Evolutionary conservation across 2,329 filamentous ascomycete species (phyloP), one percentile per base, ranked within the genome.

Genomic region (Scedosporium apiospermum): DNA sequence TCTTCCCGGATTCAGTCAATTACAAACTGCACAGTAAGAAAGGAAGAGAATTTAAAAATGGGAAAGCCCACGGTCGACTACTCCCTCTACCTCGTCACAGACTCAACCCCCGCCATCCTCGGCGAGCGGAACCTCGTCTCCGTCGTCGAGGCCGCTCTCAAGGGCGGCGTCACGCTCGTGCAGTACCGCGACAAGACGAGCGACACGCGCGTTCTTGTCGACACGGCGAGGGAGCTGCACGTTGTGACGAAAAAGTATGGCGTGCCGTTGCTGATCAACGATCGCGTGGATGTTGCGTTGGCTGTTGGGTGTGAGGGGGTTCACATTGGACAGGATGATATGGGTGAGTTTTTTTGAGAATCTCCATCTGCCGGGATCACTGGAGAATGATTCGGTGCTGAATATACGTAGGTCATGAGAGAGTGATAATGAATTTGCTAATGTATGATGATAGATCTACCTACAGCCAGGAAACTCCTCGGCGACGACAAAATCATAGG

Each of bases 251-350:
- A 78, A 66, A 78, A 78, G 57, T 80, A 89, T 70, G 79, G 80
- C 16, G 85, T 96, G 3, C 93, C 93, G 34, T 82, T 98, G 63
- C 79, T 98, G 62, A 92, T 98, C 78, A 98, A 98, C 72, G 95
- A 98, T 73, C 86, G 93, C 12, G 84, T 97, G 5, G 93, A 96
- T 72, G 90, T 98, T 27, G 93, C 92, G 7, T 81, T 91, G 18
- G 92, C 91, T 14, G 83, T 93, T 53, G 90, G 87, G 12, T 95
- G 90, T 63, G 93, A 97, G 76, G 95, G 95, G 57, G 91, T 96
- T 7, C 95, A 98, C 73, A 84, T 98, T 59, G 95, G 95, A 6
- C 93, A 98, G 77, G 93, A 97, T 81, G 93, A 98, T 73, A 88
- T 96, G 80, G 80, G 88, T 90, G 74, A 67, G 81, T 74, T 3